phyloP scores from a whole-genome alignment of 371 early-diverging fungal species.

The Lichtheimia hyalospora region DNA sequence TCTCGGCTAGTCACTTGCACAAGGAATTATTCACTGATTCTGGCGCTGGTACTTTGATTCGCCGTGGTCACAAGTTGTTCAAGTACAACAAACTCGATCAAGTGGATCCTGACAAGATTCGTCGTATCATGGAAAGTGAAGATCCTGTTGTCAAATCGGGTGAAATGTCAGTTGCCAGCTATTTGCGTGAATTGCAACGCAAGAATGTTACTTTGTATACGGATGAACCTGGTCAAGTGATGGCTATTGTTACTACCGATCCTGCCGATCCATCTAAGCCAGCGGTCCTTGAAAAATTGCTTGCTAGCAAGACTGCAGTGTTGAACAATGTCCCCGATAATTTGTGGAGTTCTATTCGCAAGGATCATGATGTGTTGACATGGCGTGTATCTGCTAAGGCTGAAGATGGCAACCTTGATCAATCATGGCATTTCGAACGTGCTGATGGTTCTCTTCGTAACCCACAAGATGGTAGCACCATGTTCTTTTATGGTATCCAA shows the following conservation, averaged over 20 bases:
- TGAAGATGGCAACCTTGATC: constrained; percentile 54
- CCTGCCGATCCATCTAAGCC: constrained; percentile 50
- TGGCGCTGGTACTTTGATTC: constrained; percentile 95
- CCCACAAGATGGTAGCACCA: constrained; percentile 61
- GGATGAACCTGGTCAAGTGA: constrained; percentile 86
- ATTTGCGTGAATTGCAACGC: constrained; percentile 65
- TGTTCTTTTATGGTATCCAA: constrained; percentile 92
- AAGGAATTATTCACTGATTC: constrained; percentile 96
- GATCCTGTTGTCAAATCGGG: constrained; percentile 73
- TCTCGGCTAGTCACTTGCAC: constrained; percentile 93
- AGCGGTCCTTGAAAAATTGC: constrained; percentile 30
- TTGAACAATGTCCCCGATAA: constrained; percentile 90
- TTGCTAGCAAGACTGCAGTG: constrained; percentile 69
- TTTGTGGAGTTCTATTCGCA: constrained; percentile 77
- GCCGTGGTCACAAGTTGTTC: constrained; percentile 89
- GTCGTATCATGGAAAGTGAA: constrained; percentile 75
- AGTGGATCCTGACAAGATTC: constrained; percentile 82
- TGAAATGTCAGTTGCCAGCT: constrained; percentile 68
- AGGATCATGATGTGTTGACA: constrained; percentile 61
- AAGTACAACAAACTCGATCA: constrained; percentile 63
- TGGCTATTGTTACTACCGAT: constrained; percentile 74
- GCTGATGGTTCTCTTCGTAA: constrained; percentile 83
- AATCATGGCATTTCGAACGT: constrained; percentile 91
- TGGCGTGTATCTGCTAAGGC: constrained; percentile 36
- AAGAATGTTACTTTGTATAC: constrained; percentile 67